Evolutionary conservation across 805 yeast genomes (phyloP).

Genomic region (Wickerhamiella dianesei): DNA sequence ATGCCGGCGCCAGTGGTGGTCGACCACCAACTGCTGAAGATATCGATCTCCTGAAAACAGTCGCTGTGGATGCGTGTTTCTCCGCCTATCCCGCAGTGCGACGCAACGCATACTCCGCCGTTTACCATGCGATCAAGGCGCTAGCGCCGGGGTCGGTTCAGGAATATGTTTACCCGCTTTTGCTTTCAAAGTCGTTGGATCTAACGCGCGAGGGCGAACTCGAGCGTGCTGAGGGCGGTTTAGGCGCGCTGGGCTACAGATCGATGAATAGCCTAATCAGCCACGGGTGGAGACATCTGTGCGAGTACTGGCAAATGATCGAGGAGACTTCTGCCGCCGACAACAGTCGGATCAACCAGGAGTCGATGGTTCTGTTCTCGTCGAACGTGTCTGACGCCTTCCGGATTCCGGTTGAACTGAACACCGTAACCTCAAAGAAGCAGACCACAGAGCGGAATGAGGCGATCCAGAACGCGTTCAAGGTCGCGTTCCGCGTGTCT

Average conservation of each 20-base stretch:
- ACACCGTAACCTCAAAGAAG: not conserved
- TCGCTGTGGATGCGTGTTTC: conserved; percentile 43
- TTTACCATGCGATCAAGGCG: conserved; percentile 57
- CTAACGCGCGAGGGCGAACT: conserved; percentile 33
- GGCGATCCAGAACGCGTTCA: not conserved
- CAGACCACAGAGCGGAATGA: not conserved
- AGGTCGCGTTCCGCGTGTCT: not conserved
- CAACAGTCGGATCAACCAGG: conserved; percentile 37
- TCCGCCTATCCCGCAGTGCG: conserved; percentile 63
- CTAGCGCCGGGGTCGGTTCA: conserved; percentile 42
- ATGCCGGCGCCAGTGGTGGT: conserved; percentile 39
- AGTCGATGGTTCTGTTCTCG: conserved; percentile 40
- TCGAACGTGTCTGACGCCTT: not conserved
- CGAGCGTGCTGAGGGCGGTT: conserved; percentile 49
- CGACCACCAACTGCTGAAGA: conserved; percentile 59
- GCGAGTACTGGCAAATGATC: conserved; percentile 34
- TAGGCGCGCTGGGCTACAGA: conserved; percentile 42
- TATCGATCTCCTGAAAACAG: conserved; percentile 45
- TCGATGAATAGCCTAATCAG: conserved; percentile 42
- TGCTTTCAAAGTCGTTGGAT: conserved; percentile 14
- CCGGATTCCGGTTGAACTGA: not conserved
- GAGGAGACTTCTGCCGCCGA: conserved; percentile 48
- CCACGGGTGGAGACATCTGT: conserved; percentile 16
- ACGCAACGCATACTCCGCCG: conserved; percentile 50
- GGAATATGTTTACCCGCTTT: conserved; percentile 31